phyloP scores from a whole-genome alignment of 2,329 filamentous ascomycete species.

The Arthrocladium fulminans region DNA sequence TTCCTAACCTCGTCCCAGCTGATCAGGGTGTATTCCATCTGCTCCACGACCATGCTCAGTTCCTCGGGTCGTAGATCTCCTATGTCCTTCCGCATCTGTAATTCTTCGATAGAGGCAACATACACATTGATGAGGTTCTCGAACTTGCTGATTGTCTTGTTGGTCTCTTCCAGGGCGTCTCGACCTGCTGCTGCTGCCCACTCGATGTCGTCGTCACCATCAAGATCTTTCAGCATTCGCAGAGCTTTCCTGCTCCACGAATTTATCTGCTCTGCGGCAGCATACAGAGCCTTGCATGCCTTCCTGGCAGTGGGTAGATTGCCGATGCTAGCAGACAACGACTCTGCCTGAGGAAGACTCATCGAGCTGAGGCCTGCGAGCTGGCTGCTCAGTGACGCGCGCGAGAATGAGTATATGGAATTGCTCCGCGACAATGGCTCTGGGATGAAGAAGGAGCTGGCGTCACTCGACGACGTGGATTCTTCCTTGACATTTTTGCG shows the following conservation, averaged over 20 bases:
- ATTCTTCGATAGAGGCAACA: conserved; percentile 82
- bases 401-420: conserved; percentile 88
- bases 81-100: conserved; percentile 74
- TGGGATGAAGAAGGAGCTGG: conserved; percentile 37
- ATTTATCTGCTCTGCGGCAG: conserved; percentile 83
- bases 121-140: conserved; percentile 87
- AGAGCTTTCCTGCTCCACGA: conserved; percentile 90
- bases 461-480: conserved; percentile 22
- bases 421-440: conserved; percentile 54
- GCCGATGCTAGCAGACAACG: conserved; percentile 72
- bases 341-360: conserved; percentile 74
- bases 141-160: conserved; percentile 68
- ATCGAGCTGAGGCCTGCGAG: conserved; percentile 86
- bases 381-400: conserved; percentile 86
- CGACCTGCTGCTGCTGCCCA: conserved; percentile 82
- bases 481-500: conserved; percentile 18
- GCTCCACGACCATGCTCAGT: conserved; percentile 64
- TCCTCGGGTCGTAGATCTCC: conserved; percentile 59
- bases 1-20: conserved; percentile 78
- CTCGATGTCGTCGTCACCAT: conserved; percentile 94
- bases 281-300: conserved; percentile 74
- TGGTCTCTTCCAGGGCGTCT: conserved; percentile 47
- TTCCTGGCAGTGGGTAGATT: conserved; percentile 75
- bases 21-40: conserved; percentile 79
- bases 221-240: conserved; percentile 77